Evolutionary conservation across 495 filamentous ascomycete genomes (phyloP).

Genomic region (Xylaria acuta): DNA sequence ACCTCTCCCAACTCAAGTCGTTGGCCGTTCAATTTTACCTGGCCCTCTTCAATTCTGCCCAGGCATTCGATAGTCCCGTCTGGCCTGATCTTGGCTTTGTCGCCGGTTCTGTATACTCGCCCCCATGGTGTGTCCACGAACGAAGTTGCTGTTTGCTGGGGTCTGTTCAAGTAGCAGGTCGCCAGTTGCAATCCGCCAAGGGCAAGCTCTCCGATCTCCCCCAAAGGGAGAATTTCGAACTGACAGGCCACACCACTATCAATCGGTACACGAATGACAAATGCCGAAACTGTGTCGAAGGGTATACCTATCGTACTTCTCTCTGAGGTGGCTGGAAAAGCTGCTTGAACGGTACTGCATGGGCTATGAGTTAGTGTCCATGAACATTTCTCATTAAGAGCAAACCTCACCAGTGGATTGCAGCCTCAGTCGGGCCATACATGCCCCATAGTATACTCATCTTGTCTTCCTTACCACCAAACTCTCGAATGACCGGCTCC

Average conservation of each 20-base stretch:
- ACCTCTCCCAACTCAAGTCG: conserved; percentile 84
- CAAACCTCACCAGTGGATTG: conserved; percentile 67
- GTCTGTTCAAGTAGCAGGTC: conserved; percentile 80
- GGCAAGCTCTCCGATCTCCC: conserved; percentile 79
- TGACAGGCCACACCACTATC: conserved; percentile 22
- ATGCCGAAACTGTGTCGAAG: conserved; percentile 77
- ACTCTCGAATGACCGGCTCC: conserved; percentile 71
- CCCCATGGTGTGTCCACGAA: conserved; percentile 65
- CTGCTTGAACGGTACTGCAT: conserved; percentile 49
- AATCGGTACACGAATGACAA: conserved; percentile 59
- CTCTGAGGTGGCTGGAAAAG: conserved; percentile 45
- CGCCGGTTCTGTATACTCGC: conserved; percentile 83
- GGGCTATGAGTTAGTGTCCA: background rate
- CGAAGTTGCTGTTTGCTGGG: conserved; percentile 72
- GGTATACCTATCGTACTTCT: conserved; percentile 74
- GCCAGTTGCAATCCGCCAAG: conserved; percentile 83
- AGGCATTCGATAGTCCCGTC: conserved; percentile 80
- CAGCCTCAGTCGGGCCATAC: conserved; percentile 87
- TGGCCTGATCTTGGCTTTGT: conserved; percentile 72
- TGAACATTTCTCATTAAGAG: background rate
- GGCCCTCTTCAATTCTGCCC: conserved; percentile 77
- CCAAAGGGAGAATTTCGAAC: conserved; percentile 64
- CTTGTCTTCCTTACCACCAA: conserved; percentile 57
- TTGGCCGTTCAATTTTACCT: conserved; percentile 84
- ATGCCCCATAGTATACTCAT: conserved; percentile 73